Percentiles rank a stretch among this genome's conserved stretches.
These are phyloP conservation scores for Exobasidium cylindrosporum DNA, from an alignment of 1,284 basidiomycete genomes.

Conservation along the genomic window DNA sequence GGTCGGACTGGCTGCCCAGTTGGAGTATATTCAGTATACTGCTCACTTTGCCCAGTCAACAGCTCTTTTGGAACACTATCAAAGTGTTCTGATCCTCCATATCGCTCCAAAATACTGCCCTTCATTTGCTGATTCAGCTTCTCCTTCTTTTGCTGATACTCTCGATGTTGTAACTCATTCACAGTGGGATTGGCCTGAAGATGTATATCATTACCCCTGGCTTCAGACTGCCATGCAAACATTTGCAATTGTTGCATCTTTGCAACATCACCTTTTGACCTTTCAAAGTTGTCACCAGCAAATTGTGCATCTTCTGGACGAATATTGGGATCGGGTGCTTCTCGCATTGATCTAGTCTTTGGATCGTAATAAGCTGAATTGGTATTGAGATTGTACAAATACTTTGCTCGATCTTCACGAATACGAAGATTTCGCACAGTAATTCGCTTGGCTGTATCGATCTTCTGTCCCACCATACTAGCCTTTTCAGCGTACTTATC, in stretches of 20 bases:
- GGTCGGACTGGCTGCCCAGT: slow-evolving; percentile 90
- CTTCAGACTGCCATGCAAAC: slow-evolving; percentile 94
- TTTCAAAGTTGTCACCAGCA: slow-evolving; percentile 93
- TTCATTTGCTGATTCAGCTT: slow-evolving; percentile 81
- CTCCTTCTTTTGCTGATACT: slow-evolving; percentile 89
- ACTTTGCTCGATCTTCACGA: slow-evolving; percentile 98
- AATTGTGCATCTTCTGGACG: slow-evolving; percentile 82
- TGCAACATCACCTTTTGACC: slow-evolving; percentile 82
- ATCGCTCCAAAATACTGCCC: slow-evolving; percentile 62
- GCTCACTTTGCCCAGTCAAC: slow-evolving; percentile 86
- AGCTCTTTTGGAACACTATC: slow-evolving; percentile 83
- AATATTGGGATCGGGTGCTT: slow-evolving; percentile 77
- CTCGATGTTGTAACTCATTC: slow-evolving; percentile 81
- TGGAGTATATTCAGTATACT: slow-evolving; percentile 95
- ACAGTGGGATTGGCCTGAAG: slow-evolving; percentile 92
- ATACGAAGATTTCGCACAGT: slow-evolving; percentile 98
- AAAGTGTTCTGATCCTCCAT: slow-evolving; percentile 92
- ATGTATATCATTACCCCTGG: slow-evolving; percentile 89
- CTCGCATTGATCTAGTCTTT: slow-evolving; percentile 98
- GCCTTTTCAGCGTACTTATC: slow-evolving; percentile 84
- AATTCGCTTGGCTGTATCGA: slow-evolving; percentile 96
- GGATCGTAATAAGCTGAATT: slow-evolving; percentile 98
- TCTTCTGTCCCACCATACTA: slow-evolving; percentile 93
- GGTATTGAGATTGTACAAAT: slow-evolving; percentile 92
- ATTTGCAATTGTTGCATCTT: slow-evolving; percentile 87